Evolutionary conservation across 176 grass and related monocot species (phyloP).

Genomic region (Hordeum vulgare): DNA sequence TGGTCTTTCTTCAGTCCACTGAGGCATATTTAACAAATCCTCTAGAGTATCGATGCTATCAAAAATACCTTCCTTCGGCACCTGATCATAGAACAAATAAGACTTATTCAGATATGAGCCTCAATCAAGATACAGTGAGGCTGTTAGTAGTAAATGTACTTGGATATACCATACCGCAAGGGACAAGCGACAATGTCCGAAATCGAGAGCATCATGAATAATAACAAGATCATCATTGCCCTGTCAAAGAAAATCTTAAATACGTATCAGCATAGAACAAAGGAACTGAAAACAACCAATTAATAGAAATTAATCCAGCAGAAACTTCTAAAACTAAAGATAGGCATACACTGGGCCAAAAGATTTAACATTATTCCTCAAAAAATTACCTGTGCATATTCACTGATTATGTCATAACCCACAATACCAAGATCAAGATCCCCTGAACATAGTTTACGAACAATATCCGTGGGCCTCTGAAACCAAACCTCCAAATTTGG

Average conservation of each 20-base stretch:
- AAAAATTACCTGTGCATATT: conserved; percentile 58
- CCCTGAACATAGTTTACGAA: conserved; percentile 73
- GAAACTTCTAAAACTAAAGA: neutral
- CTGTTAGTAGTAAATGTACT: conserved; percentile 2
- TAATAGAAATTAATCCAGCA: neutral
- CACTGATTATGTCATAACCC: conserved; percentile 84
- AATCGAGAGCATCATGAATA: conserved; percentile 90
- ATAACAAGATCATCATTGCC: conserved; percentile 77
- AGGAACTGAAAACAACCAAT: neutral
- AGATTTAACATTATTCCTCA: neutral
- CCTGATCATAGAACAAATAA: conserved; percentile 42
- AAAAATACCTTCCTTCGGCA: conserved; percentile 90
- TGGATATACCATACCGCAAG: conserved; percentile 62
- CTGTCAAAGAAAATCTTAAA: conserved; percentile 36
- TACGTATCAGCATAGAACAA: neutral
- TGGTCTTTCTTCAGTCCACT: conserved; percentile 81
- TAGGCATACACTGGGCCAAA: neutral
- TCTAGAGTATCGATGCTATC: conserved; percentile 73
- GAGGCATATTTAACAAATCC: conserved; percentile 75
- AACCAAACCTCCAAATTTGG: conserved; percentile 96
- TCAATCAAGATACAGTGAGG: conserved; percentile 4
- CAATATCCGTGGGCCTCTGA: conserved; percentile 93
- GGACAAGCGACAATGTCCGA: conserved; percentile 70
- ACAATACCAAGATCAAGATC: conserved; percentile 90
- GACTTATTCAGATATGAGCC: conserved; percentile 11